Base-by-base conservation (phyloP, 83 land plant genomes). In the Thuja plicata region DNA sequence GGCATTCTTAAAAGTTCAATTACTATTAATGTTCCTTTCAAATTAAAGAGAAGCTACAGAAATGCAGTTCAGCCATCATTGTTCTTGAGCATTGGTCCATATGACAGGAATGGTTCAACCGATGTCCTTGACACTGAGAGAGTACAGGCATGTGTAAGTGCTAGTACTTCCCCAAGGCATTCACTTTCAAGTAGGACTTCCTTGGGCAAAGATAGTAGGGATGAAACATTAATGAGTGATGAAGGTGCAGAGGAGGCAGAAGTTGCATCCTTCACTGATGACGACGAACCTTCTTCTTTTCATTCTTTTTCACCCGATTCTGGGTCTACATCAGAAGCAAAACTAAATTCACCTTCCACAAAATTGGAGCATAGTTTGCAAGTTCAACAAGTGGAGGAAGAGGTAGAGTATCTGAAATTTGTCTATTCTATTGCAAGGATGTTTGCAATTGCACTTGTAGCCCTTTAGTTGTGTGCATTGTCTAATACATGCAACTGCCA, bases 261-360 rank as follows among this genome's bases (percentile, higher is more conserved):
- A 85, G 77, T 95, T 87, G 93, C 96, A 4, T 94, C 96, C 9
- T 94, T 96, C 76, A 97, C 98, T 30, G 99, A 98, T 92, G 99
- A 97, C 88, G 99, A 95, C 40, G 95, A 88, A 34, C 92, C 95
- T 24, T 93, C 94, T 11, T 93, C 96, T 30, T 94, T 94, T 11
- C 96, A 86, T 86, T 95, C 94, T 16, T 92, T 95, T 1, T 79
- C 91, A 55, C 45, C 93, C 37, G 90, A 85, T 50, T 76, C 90
- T 55, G 57, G 92, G 54, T 74, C 89, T 41, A 89, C 89, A 55
- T 15, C 43, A 19, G 90, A 94, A 48, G 62, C 88, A 2, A 92
- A 90, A 86, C 85, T 79, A 43, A 70, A 90, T 90, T 81, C 74
- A 70, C 78, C 90, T 10, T 57, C 89, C 62, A 89, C 57, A 76